phyloP scores from a whole-genome alignment of 257 asterid genomes.

The Solanum tacnaense region DNA sequence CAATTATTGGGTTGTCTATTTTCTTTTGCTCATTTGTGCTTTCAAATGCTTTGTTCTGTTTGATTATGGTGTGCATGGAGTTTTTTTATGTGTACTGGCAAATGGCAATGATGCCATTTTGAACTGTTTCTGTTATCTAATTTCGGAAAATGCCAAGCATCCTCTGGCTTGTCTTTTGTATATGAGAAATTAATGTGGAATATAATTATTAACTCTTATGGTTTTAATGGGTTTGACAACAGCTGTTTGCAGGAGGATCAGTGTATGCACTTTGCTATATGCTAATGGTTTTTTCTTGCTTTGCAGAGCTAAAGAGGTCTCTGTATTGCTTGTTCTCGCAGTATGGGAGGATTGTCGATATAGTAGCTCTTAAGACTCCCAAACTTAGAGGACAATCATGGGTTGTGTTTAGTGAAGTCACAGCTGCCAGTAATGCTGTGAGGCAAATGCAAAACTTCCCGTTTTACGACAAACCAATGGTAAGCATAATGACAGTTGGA shows the following conservation, averaged over 20 bases:
- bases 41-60: neutral
- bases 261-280: neutral
- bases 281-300: neutral
- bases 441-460: conserved; percentile 98
- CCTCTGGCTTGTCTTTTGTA: neutral
- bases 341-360: conserved; percentile 91
- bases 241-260: neutral
- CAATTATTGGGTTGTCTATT: neutral
- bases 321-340: conserved; percentile 95
- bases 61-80: neutral
- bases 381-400: conserved; percentile 99
- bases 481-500: conserved; percentile 17
- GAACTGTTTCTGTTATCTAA: neutral
- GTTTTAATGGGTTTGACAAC: neutral
- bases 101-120: neutral
- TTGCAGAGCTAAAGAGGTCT: conserved; percentile 98
- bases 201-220: neutral
- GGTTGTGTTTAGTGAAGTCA: conserved; percentile 92
- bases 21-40: neutral
- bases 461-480: conserved; percentile 92
- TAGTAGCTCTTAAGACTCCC: conserved; percentile 80
- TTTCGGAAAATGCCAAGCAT: neutral
- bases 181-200: neutral
- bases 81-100: neutral
- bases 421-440: conserved; percentile 94